phyloP scores from a whole-genome alignment of 768 basidiomycete species.

The Leucocoprinus sp. region DNA sequence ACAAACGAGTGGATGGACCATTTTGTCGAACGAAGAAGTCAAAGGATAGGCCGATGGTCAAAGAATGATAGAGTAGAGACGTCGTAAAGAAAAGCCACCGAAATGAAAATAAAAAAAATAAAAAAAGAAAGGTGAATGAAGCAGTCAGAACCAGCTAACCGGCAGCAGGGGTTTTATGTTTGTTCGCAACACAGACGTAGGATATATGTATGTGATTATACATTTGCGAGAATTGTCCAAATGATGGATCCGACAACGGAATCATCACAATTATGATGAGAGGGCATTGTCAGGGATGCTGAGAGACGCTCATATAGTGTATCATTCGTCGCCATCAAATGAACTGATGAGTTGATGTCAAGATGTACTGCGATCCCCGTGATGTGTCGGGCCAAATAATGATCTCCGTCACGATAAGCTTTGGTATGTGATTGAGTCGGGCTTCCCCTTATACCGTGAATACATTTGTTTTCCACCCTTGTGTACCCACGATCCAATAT shows the following conservation, averaged over 20 bases:
- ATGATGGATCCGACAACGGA: background rate
- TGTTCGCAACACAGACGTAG: background rate
- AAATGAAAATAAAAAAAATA: background rate
- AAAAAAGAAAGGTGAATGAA: background rate
- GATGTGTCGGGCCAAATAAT: too few relatives aligned
- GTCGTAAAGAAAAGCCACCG: too few relatives aligned
- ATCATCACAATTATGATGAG: background rate
- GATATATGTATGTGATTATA: background rate
- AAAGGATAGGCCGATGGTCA: background rate
- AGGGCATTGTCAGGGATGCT: background rate
- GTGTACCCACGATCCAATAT: too few relatives aligned
- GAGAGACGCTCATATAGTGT: background rate
- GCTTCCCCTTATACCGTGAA: too few relatives aligned
- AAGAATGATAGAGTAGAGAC: background rate
- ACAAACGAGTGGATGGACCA: slow-evolving; percentile 3
- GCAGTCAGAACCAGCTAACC: background rate
- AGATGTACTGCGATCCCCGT: too few relatives aligned
- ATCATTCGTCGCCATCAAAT: background rate
- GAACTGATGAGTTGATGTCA: too few relatives aligned
- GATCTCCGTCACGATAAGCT: too few relatives aligned
- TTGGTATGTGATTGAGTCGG: too few relatives aligned
- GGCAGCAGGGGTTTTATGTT: background rate
- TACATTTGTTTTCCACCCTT: too few relatives aligned
- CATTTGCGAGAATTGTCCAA: background rate
- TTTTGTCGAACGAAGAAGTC: background rate